Conservation (phyloP, 2,329 filamentous ascomycete genomes). For the Fusarium pilosicola region DNA sequence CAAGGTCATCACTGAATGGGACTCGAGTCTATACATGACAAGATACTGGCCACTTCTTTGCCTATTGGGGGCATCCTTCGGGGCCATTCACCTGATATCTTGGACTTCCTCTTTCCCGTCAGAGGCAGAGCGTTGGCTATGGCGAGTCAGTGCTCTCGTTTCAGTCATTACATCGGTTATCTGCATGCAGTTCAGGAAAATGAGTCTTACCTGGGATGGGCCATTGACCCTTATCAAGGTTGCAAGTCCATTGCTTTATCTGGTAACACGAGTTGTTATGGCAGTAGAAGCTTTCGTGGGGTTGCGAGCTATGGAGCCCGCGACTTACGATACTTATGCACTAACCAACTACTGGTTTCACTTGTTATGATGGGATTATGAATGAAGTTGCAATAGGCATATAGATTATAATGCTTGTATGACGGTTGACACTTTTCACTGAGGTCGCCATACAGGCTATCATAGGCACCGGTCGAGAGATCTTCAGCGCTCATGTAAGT, state of each 20-base stretch:
- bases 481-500: neutral
- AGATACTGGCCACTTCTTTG: constrained; percentile 24
- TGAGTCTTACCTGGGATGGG: constrained; percentile 7
- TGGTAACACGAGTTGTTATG: constrained; percentile 16
- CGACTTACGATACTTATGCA: constrained; percentile 6
- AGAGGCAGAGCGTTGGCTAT: constrained; percentile 15
- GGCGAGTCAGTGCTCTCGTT: constrained; percentile 10
- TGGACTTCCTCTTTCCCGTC: constrained; percentile 16
- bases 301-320: constrained; percentile 12
- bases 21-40: constrained; percentile 15
- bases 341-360: constrained; percentile 20
- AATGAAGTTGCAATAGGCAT: neutral
- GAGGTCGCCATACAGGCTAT: neutral
- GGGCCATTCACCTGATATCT: constrained; percentile 16
- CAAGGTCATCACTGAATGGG: constrained; percentile 12
- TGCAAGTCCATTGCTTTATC: constrained; percentile 19
- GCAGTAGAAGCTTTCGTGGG: constrained; percentile 18
- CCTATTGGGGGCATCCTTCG: constrained; percentile 17
- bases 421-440: no score
- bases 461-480: neutral
- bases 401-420: neutral
- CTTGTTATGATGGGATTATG: neutral
- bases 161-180: constrained; percentile 3
- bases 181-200: constrained; percentile 17
- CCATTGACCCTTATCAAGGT: constrained; percentile 6